These are phyloP conservation scores for Cucurbita moschata DNA, from an alignment of 306 rosid genomes.

Conservation along the genomic window DNA sequence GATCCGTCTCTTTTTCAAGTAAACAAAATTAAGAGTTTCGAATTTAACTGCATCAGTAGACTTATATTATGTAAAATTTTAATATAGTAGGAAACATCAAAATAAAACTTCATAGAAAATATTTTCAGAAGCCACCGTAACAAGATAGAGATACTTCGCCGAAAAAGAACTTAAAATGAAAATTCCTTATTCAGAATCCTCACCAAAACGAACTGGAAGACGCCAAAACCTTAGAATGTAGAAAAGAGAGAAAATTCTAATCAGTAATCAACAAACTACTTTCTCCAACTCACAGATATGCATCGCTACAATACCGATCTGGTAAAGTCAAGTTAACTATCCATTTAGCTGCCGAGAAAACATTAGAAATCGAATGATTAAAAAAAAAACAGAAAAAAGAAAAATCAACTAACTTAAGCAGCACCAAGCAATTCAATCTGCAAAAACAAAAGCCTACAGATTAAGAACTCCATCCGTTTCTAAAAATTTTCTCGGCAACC, in stretches of 20 bases:
- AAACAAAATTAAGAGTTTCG: constrained; percentile 23
- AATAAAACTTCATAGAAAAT: constrained; percentile 3
- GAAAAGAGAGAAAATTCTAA: constrained; percentile 23
- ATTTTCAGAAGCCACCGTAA: constrained; percentile 43
- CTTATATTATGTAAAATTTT: not conserved
- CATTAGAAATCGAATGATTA: not conserved
- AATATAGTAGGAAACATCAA: not conserved
- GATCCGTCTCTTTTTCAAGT: constrained; percentile 57
- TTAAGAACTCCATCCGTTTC: not conserved
- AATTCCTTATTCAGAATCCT: constrained; percentile 70
- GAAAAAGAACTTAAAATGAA: constrained; percentile 44
- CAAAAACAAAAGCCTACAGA: not conserved
- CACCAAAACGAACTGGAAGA: constrained; percentile 77
- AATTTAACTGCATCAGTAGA: constrained; percentile 15
- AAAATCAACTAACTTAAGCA: not conserved
- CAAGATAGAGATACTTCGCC: constrained; percentile 31
- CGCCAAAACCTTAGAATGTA: constrained; percentile 56
- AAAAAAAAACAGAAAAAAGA: not conserved
- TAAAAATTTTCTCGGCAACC: constrained; percentile 38
- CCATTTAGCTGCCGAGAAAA: constrained; percentile 51
- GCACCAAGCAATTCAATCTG: constrained; percentile 1
- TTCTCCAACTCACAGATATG: constrained; percentile 20
- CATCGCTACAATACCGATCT: constrained; percentile 13
- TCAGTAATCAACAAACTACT: constrained; percentile 29
- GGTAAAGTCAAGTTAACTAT: constrained; percentile 4